Evolutionary conservation across 345 rosid species (phyloP), one percentile per base, ranked within the genome.

Genomic region (Ceriops tagal): DNA sequence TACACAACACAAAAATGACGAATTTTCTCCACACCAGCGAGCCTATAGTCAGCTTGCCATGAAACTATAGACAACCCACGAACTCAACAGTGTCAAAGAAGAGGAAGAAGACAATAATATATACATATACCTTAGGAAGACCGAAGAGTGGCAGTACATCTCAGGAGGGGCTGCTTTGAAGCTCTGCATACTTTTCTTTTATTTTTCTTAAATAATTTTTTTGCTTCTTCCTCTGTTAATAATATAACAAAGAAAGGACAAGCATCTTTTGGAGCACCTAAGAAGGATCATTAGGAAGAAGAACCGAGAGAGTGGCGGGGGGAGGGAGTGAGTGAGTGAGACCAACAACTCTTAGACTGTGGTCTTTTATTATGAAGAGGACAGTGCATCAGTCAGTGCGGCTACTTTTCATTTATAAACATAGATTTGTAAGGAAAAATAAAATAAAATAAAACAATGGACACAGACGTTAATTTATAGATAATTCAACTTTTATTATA

Each of bases 91-190:
- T 5, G 18, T 43, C 49, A 60, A 53, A 71, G 7, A 1, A n/a
- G 18, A 30, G 15, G 51, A 35, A 52, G 43, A 49, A 10, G 37
- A 13, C 22, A 31, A 57, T 52, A 20, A 8, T 1, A 61, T 13
- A 61, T 52, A 15, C 6, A 35, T 43, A 39, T 81, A 89, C 98
- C 98, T 80, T 81, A 83, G 85, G 76, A 84, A 86, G 83, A 80
- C 84, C 43, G 97, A 73, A 66, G 98, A 70, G 46, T 86, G 85
- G 77, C 84, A 76, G 81, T 81, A 91, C 64, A 81, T 73, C 61
- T 89, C 92, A 73, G 88, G 76, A 73, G 84, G 72, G 68, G 77
- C 73, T 21, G 87, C 74, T 77, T 85, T 85, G 89, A 90, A 90
- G 91, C 89, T 80, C 78, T 93, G 98, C 96, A 92, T 88, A 53